Evolutionary conservation across 768 basidiomycete species (phyloP), one percentile per base, ranked within the genome.

Genomic region (Tylopilus vinaceipallidus): DNA sequence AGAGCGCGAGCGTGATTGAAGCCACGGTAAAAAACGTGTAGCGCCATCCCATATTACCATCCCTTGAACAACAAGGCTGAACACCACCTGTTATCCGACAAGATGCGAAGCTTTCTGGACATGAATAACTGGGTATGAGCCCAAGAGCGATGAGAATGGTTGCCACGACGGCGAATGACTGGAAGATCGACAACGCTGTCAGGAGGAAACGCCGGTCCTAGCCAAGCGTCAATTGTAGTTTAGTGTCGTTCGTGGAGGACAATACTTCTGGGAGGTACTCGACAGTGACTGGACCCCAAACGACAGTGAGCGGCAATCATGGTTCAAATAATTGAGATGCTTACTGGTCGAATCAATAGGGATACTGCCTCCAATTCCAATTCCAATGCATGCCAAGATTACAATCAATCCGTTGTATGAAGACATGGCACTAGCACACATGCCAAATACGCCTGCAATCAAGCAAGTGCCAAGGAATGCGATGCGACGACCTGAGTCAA

Each of bases 21-120:
- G 32, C 45, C 3, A 41, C 13, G 3, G 53, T 29, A 42, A 58
- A 59, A 24, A 52, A 24, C 1, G 52, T 16, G 22, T 59, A 59
- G n/a, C 54, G 50, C 58, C 58, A 60, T 17, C 58, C 58, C 58
- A 59, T 58, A 24, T 58, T 58, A 17, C 6, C 42, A 16, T 38
- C 38, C 30, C 12, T 58, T 11, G 58, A 51, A 32, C 56, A 59
- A n/a, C 58, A 59, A 35, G 58, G 58, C 16, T 24, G 3, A 16
- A 32, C 29, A 33, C 52, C 57, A 38, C 42, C 49, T 1, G 56
- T 58, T 26, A 55, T 29, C 0, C 13, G 30, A 49, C 58, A 59
- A 9, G 58, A 59, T 8, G 36, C 42, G 29, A 54, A 16, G 13
- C 26, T n/a, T n/a, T n/a, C n/a, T n/a, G n/a, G 32, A 40, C 58